Base-by-base conservation (phyloP, 2,329 filamentous ascomycete species). In the Talaromyces albobiverticillius region DNA sequence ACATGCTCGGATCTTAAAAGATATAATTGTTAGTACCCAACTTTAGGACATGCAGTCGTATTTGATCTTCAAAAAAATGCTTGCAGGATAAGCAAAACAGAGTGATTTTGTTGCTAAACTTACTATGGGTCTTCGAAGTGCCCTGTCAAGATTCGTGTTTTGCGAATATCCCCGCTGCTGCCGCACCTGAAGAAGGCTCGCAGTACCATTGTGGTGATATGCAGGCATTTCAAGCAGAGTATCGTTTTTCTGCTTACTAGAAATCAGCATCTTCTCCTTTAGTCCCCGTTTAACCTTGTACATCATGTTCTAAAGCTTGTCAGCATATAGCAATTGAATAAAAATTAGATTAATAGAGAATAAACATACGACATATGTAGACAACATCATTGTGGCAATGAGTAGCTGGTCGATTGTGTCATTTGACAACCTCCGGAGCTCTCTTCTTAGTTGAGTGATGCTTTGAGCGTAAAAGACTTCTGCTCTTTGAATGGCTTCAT, bases 301-400 rank as follows among this genome's bases (percentile, higher is more conserved):
- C 31, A 54, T 45, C 22, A 54, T 45, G 8, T 54, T 54, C 51
- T 54, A 22, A 1, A 23, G 14, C 11, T 13, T 31, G 29, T 36
- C 11, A 42, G 38, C 14, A 20, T 3, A 16, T 22, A n/a, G 31
- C 11, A 9, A 34, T 26, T 32, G 14, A 3, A 23, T 5, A 23
- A 29, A 8, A 51, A n/a, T n/a, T n/a, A n/a, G n/a, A n/a, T n/a
- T 45, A 18, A 9, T 18, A 16, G 3, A 26, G n/a, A 42, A 40
- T 8, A 3, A 18, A 26, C 52, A 20, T 14, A 59, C 60, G 43
- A 62, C 60, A 20, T 64, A 64, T 18, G 41, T 58, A 9, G 36
- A 55, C 55, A 64, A 56, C 16, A 64, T 41, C 58, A 63, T 56
- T n/a, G 56, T 63, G 2, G 62, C 56, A 9, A 62, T 55, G 7